phyloP scores from a whole-genome alignment of 257 asterid genomes.

The Jasminum sambac region DNA sequence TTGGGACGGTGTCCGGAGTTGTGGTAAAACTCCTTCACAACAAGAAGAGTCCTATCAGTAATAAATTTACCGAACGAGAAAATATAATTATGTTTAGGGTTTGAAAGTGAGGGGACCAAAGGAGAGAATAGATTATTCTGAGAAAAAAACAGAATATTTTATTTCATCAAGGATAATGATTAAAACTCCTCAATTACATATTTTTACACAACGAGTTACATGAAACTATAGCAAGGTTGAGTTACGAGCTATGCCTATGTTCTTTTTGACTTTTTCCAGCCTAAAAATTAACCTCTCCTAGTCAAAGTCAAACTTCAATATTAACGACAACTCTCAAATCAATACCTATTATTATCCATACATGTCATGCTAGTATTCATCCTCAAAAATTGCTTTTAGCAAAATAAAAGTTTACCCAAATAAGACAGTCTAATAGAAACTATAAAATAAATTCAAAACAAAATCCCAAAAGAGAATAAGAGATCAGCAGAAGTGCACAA shows the following conservation, averaged over 20 bases:
- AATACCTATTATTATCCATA: no score
- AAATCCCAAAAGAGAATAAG: neutral
- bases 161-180: neutral
- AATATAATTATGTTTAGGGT: neutral
- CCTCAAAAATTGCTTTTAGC: no score
- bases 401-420: no score
- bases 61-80: neutral
- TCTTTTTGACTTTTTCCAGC: no score
- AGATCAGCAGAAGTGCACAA: neutral
- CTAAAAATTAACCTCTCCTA: no score
- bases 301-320: no score
- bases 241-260: neutral
- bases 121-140: neutral
- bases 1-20: slow-evolving; percentile 47
- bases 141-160: neutral
- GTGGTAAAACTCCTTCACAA: slow-evolving; percentile 71
- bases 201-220: neutral
- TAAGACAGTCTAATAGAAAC: neutral
- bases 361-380: no score
- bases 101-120: neutral
- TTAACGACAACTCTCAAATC: no score
- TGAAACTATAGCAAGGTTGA: neutral
- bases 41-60: slow-evolving; percentile 24
- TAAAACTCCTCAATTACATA: neutral
- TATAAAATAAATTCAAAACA: neutral